A percentile compares a stretch with the other conserved stretches of the same genome.
Evolutionary conservation across 306 rosid species (phyloP).

Genomic region (Potentilla sterilis): DNA sequence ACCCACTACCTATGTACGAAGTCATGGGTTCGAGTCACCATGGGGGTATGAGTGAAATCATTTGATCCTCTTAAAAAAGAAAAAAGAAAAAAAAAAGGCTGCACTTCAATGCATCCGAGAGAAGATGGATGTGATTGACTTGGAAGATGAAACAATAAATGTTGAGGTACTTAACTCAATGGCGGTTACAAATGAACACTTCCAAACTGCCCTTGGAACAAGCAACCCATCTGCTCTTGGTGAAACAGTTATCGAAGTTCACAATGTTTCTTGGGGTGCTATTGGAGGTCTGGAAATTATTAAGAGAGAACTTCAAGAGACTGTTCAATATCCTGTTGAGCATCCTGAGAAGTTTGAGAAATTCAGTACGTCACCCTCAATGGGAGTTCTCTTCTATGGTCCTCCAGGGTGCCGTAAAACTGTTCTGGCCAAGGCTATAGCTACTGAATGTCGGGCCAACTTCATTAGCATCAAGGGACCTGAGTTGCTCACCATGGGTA

Average conservation of each 20-base stretch:
- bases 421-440: conserved; percentile 38
- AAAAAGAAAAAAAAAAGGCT: too few relatives aligned
- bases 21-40: too few relatives aligned
- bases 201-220: conserved; percentile 11
- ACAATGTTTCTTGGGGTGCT: conserved; percentile 33
- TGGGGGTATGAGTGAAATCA: too few relatives aligned
- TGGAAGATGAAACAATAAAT: conserved; percentile 26
- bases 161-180: conserved; percentile 24
- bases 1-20: too few relatives aligned
- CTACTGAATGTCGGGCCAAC: conserved; percentile 43
- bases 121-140: conserved; percentile 12
- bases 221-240: conserved; percentile 14
- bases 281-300: conserved; percentile 37
- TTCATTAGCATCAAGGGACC: conserved; percentile 41
- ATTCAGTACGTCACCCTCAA: conserved; percentile 36
- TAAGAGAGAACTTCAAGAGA: conserved; percentile 42
- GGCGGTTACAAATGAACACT: conserved; percentile 25
- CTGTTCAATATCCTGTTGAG: conserved; percentile 38
- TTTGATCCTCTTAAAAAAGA: too few relatives aligned
- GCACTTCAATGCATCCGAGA: conserved; percentile 28
- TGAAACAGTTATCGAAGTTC: conserved; percentile 32
- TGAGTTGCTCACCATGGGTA: conserved; percentile 22
- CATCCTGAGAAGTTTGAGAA: conserved; percentile 41
- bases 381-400: conserved; percentile 45
- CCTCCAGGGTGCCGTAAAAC: conserved; percentile 46